These are phyloP conservation scores for Leishmania mexicana DNA, from an alignment of 208 protist species.

Conservation along the genomic window DNA sequence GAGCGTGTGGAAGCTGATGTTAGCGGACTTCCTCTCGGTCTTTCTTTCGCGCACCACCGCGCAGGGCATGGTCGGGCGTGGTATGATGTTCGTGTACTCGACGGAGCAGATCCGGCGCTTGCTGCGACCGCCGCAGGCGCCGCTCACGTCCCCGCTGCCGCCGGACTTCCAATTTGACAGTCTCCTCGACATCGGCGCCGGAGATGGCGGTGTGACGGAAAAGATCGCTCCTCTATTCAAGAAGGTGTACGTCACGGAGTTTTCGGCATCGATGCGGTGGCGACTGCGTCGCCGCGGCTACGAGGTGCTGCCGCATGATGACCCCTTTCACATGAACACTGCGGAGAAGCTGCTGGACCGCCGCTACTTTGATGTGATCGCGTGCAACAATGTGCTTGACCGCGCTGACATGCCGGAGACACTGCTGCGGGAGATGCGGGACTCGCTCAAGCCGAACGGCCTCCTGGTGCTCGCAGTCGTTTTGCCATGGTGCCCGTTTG, in stretches of 20 bases:
- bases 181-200: slow-evolving; percentile 62
- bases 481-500: slow-evolving; percentile 89
- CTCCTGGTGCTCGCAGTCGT: slow-evolving; percentile 81
- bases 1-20: slow-evolving; percentile 40
- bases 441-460: slow-evolving; percentile 56
- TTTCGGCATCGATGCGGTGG: slow-evolving; percentile 79
- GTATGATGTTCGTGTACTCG: slow-evolving; percentile 84
- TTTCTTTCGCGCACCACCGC: slow-evolving; percentile 80
- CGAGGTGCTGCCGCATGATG: slow-evolving; percentile 55
- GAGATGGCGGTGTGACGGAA: slow-evolving; percentile 81
- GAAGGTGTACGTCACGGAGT: slow-evolving; percentile 71
- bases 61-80: slow-evolving; percentile 66
- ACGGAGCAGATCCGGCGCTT: slow-evolving; percentile 58
- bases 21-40: slow-evolving; percentile 43
- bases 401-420: slow-evolving; percentile 64
- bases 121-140: slow-evolving; percentile 37
- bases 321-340: slow-evolving; percentile 42
- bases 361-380: slow-evolving; percentile 73
- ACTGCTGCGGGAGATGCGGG: slow-evolving; percentile 69
- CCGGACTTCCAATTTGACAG: slow-evolving; percentile 20
- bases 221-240: slow-evolving; percentile 58
- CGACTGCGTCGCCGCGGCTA: slow-evolving; percentile 74
- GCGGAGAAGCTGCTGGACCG: slow-evolving; percentile 10
- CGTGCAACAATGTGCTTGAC: slow-evolving; percentile 87
- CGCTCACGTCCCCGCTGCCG: slow-evolving; percentile 11